Percentiles rank a stretch among this genome's conserved stretches.
phyloP scores from a whole-genome alignment of 352 stramenopile genomes.

The Nothophytophthora sp. region DNA sequence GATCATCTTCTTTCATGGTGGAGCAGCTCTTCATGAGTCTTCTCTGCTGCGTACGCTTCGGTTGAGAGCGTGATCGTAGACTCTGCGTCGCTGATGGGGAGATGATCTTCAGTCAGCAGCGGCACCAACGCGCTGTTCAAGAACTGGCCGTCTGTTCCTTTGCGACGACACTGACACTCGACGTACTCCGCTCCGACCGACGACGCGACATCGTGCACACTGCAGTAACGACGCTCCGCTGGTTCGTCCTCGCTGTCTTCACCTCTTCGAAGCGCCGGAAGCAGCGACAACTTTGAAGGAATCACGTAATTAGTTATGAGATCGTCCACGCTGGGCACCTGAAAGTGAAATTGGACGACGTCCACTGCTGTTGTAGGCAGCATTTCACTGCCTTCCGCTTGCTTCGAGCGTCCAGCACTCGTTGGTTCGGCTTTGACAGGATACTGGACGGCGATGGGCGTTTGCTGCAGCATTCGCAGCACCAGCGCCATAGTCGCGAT shows the following conservation, averaged over 20 bases:
- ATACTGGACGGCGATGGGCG: conserved; percentile 24
- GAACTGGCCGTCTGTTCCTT: conserved; percentile 4
- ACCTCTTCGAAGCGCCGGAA: conserved; percentile 3
- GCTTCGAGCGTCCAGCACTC: background rate
- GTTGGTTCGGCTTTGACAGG: background rate
- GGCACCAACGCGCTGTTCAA: conserved; percentile 16
- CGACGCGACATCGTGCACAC: background rate
- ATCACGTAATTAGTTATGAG: conserved; percentile 19
- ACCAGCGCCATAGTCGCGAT: conserved; percentile 10
- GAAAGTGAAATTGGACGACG: conserved; percentile 22
- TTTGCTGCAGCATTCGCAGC: conserved; percentile 21
- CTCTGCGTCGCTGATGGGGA: conserved; percentile 2
- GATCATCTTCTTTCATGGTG: too few relatives aligned
- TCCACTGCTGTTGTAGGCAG: conserved; percentile 8
- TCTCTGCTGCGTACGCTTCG: too few relatives aligned
- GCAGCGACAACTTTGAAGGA: conserved; percentile 15
- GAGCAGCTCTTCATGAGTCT: too few relatives aligned
- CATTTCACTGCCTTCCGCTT: background rate
- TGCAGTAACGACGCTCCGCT: conserved; percentile 11
- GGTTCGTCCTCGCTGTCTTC: background rate
- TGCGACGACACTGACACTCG: conserved; percentile 11
- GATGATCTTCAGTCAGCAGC: conserved; percentile 11
- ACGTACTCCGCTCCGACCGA: conserved; percentile 15
- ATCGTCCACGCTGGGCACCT: conserved; percentile 10
- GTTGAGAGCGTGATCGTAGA: too few relatives aligned